phyloP scores from a whole-genome alignment of 352 stramenopile species.

The Stramenopiles sp. region DNA sequence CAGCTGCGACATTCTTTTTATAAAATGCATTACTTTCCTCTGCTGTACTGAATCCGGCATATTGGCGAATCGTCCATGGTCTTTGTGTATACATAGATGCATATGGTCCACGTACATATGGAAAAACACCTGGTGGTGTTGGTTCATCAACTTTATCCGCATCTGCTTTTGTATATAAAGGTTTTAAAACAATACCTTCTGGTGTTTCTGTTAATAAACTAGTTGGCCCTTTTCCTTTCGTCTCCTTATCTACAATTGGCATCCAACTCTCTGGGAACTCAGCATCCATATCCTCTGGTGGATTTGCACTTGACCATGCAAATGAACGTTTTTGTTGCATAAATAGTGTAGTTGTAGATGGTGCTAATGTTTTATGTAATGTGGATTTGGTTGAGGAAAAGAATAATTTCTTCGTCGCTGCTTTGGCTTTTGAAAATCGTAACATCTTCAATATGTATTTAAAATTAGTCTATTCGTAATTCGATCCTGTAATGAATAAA shows the following conservation, averaged over 20 bases:
- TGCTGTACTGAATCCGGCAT: constrained; percentile 85
- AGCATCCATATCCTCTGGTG: constrained; percentile 12
- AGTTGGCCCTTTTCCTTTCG: constrained; percentile 47
- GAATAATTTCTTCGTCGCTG: no score
- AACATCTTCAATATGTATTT: no score
- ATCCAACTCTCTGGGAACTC: constrained; percentile 20
- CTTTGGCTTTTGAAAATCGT: no score
- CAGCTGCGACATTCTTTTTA: constrained; percentile 67
- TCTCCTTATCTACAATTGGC: constrained; percentile 36
- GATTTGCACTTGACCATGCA: neutral
- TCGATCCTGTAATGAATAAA: no score
- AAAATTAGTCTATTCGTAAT: no score
- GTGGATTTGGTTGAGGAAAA: no score
- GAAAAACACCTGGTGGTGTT: constrained; percentile 46
- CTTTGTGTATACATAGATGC: constrained; percentile 89
- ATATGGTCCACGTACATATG: constrained; percentile 77
- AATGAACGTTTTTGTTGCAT: neutral
- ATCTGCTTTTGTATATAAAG: constrained; percentile 70
- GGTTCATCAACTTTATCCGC: constrained; percentile 27
- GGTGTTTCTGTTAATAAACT: constrained; percentile 51
- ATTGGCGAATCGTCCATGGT: constrained; percentile 64
- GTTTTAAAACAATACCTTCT: constrained; percentile 81
- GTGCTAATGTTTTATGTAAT: no score
- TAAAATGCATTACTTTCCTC: constrained; percentile 93
- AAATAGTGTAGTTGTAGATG: no score